A percentile compares a stretch with the other conserved stretches of the same genome.
These are phyloP conservation scores for Dryadomyces quercus-mongolicae DNA, from an alignment of 2,329 filamentous ascomycete species.

Conservation along the genomic window DNA sequence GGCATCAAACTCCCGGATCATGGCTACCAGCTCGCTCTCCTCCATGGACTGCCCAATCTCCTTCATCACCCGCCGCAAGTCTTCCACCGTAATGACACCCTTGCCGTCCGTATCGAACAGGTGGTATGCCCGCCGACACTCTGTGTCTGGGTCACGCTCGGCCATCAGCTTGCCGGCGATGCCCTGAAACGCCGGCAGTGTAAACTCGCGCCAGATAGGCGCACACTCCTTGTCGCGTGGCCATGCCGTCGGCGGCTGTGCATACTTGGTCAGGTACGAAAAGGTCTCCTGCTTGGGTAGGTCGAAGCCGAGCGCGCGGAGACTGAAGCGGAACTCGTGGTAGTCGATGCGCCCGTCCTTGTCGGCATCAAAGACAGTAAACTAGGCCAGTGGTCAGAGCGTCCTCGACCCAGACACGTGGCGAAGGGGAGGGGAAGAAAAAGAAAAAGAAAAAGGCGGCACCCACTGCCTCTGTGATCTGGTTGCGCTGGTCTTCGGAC, in stretches of 20 bases:
- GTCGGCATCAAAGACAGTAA: slow-evolving; percentile 92
- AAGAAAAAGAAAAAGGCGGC: not conserved
- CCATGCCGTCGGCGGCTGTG: slow-evolving; percentile 55
- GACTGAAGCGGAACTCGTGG: slow-evolving; percentile 93
- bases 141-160: slow-evolving; percentile 75
- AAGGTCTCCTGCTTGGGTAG: slow-evolving; percentile 78
- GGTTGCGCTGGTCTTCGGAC: slow-evolving; percentile 80
- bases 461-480: slow-evolving; percentile 78
- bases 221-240: slow-evolving; percentile 38
- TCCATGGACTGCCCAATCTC: slow-evolving; percentile 88
- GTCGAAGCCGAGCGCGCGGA: slow-evolving; percentile 91
- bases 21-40: slow-evolving; percentile 82
- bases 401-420: not conserved
- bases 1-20: slow-evolving; percentile 97
- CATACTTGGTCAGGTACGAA: slow-evolving; percentile 67
- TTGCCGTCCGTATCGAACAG: slow-evolving; percentile 91
- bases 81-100: slow-evolving; percentile 79
- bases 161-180: slow-evolving; percentile 72
- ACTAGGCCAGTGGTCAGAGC: slow-evolving; percentile 37
- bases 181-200: slow-evolving; percentile 58
- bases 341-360: slow-evolving; percentile 92
- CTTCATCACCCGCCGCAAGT: slow-evolving; percentile 74
- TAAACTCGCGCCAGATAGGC: slow-evolving; percentile 59
- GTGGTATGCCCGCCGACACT: slow-evolving; percentile 82
- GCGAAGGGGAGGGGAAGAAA: not conserved